These are phyloP conservation scores for Atalantia buxifolia DNA, from an alignment of 345 rosid genomes.

Conservation along the genomic window DNA sequence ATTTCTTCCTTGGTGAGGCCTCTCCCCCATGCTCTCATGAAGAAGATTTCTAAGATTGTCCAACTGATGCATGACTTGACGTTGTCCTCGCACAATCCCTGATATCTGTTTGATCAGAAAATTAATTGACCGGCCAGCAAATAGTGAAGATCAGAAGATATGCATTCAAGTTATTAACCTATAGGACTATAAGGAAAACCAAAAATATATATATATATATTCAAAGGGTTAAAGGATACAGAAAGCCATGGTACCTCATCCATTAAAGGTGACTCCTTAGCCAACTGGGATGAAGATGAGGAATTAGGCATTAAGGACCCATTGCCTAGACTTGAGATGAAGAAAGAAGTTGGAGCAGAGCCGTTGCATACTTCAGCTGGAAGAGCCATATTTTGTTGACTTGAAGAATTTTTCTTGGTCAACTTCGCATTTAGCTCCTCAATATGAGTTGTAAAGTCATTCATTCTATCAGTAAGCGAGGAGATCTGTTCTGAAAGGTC, in stretches of 20 bases:
- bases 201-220: no score
- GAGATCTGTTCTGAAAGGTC: slow-evolving; percentile 94
- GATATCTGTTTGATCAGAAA: slow-evolving; percentile 54
- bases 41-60: slow-evolving; percentile 64
- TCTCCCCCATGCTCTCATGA: slow-evolving; percentile 43
- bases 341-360: slow-evolving; percentile 82
- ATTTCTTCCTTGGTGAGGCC: slow-evolving; percentile 33
- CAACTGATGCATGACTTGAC: slow-evolving; percentile 71
- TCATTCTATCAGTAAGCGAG: slow-evolving; percentile 83
- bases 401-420: slow-evolving; percentile 44
- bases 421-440: slow-evolving; percentile 81
- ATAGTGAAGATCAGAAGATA: background rate
- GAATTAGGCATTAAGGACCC: slow-evolving; percentile 75
- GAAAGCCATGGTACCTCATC: slow-evolving; percentile 62
- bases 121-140: background rate
- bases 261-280: slow-evolving; percentile 70
- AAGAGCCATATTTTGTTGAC: slow-evolving; percentile 64
- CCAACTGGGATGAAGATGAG: slow-evolving; percentile 71
- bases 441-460: slow-evolving; percentile 68
- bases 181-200: no score
- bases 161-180: background rate
- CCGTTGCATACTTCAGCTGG: slow-evolving; percentile 71
- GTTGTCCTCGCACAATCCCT: slow-evolving; percentile 57
- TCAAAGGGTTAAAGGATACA: background rate
- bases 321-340: slow-evolving; percentile 74